phyloP scores from a whole-genome alignment of 2,329 filamentous ascomycete genomes.

The Fusarium tuaranense region DNA sequence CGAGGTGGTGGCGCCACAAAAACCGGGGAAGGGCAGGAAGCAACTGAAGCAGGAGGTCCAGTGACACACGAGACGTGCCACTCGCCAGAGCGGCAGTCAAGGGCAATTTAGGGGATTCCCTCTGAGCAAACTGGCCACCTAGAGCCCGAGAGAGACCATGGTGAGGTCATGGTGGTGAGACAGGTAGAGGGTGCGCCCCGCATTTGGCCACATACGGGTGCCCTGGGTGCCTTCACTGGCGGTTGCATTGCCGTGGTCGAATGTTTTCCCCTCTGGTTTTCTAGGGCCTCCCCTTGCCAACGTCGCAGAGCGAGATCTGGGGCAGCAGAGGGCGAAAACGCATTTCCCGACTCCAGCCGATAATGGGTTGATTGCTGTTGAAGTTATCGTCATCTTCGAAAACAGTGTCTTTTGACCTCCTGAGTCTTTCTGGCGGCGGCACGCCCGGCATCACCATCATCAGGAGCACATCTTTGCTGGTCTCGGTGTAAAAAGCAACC shows the following conservation, averaged over 20 bases:
- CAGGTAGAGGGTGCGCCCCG: conserved; percentile 16
- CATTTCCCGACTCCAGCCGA: conserved; percentile 35
- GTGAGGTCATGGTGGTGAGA: conserved; percentile 45
- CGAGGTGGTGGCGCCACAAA: conserved; percentile 26
- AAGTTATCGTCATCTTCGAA: background rate
- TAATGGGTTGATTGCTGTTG: conserved; percentile 17
- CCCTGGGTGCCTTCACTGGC: conserved; percentile 21
- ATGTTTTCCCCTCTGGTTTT: conserved; percentile 24
- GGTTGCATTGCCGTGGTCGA: conserved; percentile 29
- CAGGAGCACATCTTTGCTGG: conserved; percentile 10
- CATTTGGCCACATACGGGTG: conserved; percentile 21
- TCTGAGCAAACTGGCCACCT: conserved; percentile 20
- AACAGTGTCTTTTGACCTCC: background rate
- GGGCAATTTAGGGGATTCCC: conserved; percentile 6
- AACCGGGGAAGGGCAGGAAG: conserved; percentile 13
- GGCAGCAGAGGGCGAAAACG: conserved; percentile 9
- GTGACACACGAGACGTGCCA: conserved; percentile 1
- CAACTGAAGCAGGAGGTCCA: conserved; percentile 7
- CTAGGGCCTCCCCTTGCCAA: background rate
- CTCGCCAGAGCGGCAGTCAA: background rate
- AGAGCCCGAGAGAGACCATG: conserved; percentile 23
- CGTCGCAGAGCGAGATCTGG: conserved; percentile 14
- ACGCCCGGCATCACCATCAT: background rate
- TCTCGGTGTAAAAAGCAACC: conserved; percentile 8
- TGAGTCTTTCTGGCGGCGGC: conserved; percentile 5